Conservation (phyloP, 208 protist species). For the Crithidia fasciculata region DNA sequence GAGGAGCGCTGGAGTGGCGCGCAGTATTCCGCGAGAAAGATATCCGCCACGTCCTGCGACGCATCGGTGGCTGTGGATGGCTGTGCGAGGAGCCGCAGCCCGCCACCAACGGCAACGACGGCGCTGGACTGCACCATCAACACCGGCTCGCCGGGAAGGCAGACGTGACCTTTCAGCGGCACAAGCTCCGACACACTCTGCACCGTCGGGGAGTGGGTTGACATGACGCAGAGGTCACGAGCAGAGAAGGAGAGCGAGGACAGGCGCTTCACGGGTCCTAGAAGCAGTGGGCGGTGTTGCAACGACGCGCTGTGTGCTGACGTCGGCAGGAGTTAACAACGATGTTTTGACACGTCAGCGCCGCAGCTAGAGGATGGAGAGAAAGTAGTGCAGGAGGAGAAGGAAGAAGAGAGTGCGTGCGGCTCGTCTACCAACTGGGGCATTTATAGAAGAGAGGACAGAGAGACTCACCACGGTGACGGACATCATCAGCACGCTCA, state of each 20-base stretch:
- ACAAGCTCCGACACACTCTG: slow-evolving; percentile 54
- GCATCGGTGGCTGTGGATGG: background rate
- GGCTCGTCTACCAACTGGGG: too few species aligned
- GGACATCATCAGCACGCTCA: background rate
- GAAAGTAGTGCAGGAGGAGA: background rate
- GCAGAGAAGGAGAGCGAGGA: too few species aligned
- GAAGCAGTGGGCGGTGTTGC: too few species aligned
- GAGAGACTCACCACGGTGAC: background rate
- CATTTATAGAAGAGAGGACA: background rate
- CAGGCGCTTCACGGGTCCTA: too few species aligned
- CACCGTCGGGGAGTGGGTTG: background rate
- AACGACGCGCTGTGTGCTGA: too few species aligned
- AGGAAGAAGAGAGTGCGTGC: background rate
- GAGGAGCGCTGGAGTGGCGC: slow-evolving; percentile 42
- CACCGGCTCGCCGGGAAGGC: slow-evolving; percentile 84
- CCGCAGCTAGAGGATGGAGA: too few species aligned
- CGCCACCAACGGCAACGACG: slow-evolving; percentile 69
- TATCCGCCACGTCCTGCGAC: slow-evolving; percentile 9
- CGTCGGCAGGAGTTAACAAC: too few species aligned
- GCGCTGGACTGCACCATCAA: slow-evolving; percentile 44
- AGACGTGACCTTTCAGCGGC: slow-evolving; percentile 65
- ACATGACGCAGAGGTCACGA: background rate
- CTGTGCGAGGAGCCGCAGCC: slow-evolving; percentile 49
- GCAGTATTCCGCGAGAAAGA: slow-evolving; percentile 69
- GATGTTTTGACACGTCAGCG: background rate